Evolutionary conservation across 257 asterid genomes (phyloP).

Genomic region (Gentiana straminea): DNA sequence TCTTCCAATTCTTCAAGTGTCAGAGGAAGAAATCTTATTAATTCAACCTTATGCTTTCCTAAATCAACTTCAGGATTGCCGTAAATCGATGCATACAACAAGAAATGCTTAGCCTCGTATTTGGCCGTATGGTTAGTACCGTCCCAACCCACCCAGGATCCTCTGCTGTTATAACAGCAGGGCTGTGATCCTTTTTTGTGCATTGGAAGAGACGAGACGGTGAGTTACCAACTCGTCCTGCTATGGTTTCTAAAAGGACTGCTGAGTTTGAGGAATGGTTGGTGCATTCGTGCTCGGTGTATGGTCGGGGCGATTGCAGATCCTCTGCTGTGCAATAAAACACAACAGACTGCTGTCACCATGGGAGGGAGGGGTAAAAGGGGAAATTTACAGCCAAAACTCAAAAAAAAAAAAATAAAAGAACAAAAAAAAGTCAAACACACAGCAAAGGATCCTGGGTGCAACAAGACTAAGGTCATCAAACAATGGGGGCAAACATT

Average conservation of each 20-base stretch:
- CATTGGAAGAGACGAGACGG: no score
- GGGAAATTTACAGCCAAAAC: no score
- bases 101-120: conserved; percentile 76
- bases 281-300: no score
- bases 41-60: conserved; percentile 80
- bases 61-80: conserved; percentile 72
- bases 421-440: no score
- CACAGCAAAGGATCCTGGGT: conserved; percentile 36
- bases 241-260: conserved; percentile 27
- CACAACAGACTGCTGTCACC: no score
- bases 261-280: no score
- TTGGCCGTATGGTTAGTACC: conserved; percentile 83
- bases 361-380: no score
- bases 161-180: conserved; percentile 49
- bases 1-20: conserved; percentile 84
- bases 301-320: no score
- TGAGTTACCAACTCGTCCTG: conserved; percentile 55
- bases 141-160: conserved; percentile 63
- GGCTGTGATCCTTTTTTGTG: neutral
- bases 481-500: conserved; percentile 52
- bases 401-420: no score
- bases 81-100: conserved; percentile 58
- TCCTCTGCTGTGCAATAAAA: no score
- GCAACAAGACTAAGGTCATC: conserved; percentile 56
- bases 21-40: conserved; percentile 88